Percentiles rank a stretch among this genome's conserved stretches.
Conservation (phyloP, 768 basidiomycete genomes). For the Termitomyces sp. region DNA sequence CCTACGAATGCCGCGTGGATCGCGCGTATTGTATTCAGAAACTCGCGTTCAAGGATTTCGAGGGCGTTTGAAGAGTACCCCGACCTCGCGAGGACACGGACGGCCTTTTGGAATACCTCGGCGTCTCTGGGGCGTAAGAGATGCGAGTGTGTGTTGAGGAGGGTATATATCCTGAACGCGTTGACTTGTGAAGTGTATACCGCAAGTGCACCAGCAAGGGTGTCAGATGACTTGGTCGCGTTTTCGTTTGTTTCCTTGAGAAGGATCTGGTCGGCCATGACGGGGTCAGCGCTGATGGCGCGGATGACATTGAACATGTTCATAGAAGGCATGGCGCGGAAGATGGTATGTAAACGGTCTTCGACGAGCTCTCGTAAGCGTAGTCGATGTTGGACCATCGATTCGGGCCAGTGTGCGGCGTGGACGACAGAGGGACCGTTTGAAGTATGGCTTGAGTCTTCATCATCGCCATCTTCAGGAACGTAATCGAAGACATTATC, state of each 20-base stretch:
- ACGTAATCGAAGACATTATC: slow-evolving; percentile 1
- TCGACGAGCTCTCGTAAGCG: slow-evolving; percentile 40
- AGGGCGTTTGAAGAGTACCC: slow-evolving; percentile 27
- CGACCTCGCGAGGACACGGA: slow-evolving; percentile 27
- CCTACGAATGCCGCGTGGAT: slow-evolving; percentile 37
- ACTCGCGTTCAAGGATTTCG: slow-evolving; percentile 45
- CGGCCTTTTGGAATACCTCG: slow-evolving; percentile 37
- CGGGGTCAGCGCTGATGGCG: slow-evolving; percentile 22
- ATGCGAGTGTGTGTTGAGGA: slow-evolving; percentile 42
- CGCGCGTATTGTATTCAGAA: slow-evolving; percentile 37
- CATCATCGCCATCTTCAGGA: slow-evolving; percentile 17
- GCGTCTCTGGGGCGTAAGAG: slow-evolving; percentile 61
- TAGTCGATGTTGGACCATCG: slow-evolving; percentile 32
- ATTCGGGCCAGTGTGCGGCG: slow-evolving; percentile 47
- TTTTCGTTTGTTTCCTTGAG: slow-evolving; percentile 26
- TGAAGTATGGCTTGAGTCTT: slow-evolving; percentile 24
- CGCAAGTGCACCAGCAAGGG: slow-evolving; percentile 48
- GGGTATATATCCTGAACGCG: slow-evolving; percentile 25
- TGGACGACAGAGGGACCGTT: slow-evolving; percentile 23
- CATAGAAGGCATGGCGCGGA: slow-evolving; percentile 22
- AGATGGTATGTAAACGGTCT: slow-evolving; percentile 36
- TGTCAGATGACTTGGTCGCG: slow-evolving; percentile 45
- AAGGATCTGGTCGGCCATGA: slow-evolving; percentile 21
- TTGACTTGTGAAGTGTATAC: slow-evolving; percentile 37
- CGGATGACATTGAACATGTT: slow-evolving; percentile 10